Percentiles rank a stretch among this genome's conserved stretches.
Conservation (phyloP, 495 filamentous ascomycete species). For the Penicillium samsonianum region DNA sequence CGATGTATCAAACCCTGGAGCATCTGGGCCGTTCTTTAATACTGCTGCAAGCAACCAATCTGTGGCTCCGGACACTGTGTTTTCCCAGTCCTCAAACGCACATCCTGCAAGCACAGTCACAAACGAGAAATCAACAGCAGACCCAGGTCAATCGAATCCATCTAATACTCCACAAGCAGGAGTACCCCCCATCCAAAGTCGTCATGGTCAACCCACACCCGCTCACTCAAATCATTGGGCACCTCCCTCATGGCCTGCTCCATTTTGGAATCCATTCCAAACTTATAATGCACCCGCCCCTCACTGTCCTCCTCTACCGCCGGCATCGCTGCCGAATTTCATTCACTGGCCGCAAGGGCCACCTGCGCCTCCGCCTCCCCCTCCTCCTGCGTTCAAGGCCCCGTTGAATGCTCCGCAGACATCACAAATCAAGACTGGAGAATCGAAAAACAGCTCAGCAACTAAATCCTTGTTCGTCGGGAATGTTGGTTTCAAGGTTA, state of each 20-base stretch:
- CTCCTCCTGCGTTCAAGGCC: slow-evolving; percentile 8
- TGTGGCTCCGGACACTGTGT: neutral
- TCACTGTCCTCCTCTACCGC: slow-evolving; percentile 2
- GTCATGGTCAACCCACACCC: slow-evolving; percentile 1
- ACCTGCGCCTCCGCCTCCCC: slow-evolving; percentile 2
- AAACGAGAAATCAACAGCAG: slow-evolving; percentile 1
- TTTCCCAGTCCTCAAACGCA: neutral
- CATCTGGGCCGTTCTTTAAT: slow-evolving; percentile 2
- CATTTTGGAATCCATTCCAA: neutral
- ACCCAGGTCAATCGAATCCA: neutral
- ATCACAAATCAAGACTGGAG: neutral
- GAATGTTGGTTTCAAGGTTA: slow-evolving; percentile 83
- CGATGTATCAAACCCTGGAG: slow-evolving; percentile 8
- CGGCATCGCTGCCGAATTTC: neutral
- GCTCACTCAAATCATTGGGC: slow-evolving; percentile 6
- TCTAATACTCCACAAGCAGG: neutral
- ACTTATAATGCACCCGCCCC: slow-evolving; percentile 7
- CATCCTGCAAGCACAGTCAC: neutral
- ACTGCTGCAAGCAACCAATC: slow-evolving; percentile 4
- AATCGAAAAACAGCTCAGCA: slow-evolving; percentile 34
- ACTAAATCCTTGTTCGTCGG: slow-evolving; percentile 87
- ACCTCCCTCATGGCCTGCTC: neutral
- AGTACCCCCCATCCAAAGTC: neutral
- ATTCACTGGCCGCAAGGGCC: neutral
- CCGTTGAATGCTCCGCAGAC: neutral